phyloP scores from a whole-genome alignment of 2,329 filamentous ascomycete species.

The Cercospora janseana region DNA sequence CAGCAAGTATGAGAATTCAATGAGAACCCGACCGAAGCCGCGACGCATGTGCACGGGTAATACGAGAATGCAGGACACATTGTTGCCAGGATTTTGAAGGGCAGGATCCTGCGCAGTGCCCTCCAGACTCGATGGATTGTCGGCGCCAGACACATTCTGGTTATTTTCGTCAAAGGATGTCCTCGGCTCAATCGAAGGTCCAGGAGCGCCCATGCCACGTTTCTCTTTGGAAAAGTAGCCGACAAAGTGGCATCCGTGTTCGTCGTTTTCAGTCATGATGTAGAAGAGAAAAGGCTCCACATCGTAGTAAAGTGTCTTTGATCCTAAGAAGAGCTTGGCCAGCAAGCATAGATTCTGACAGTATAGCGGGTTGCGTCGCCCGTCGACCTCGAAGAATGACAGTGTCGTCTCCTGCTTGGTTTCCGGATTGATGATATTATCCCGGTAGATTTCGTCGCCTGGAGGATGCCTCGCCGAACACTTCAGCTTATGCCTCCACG shows the following conservation, averaged over 20 bases:
- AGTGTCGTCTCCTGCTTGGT: slow-evolving; percentile 37
- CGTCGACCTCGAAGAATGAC: slow-evolving; percentile 96
- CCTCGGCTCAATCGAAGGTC: slow-evolving; percentile 65
- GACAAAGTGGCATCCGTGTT: slow-evolving; percentile 90
- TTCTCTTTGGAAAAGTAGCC: slow-evolving; percentile 99
- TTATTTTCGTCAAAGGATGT: slow-evolving; percentile 31
- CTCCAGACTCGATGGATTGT: slow-evolving; percentile 18
- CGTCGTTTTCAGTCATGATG: slow-evolving; percentile 91
- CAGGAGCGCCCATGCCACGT: slow-evolving; percentile 51
- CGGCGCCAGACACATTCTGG: slow-evolving; percentile 23
- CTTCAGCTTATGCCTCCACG: slow-evolving; percentile 93
- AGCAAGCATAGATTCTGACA: slow-evolving; percentile 96
- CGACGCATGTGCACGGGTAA: slow-evolving; percentile 95
- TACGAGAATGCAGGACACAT: slow-evolving; percentile 95
- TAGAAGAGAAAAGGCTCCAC: slow-evolving; percentile 97
- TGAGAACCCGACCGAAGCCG: slow-evolving; percentile 92
- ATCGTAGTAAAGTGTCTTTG: slow-evolving; percentile 97
- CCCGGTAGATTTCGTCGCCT: slow-evolving; percentile 94
- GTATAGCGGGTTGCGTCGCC: slow-evolving; percentile 95
- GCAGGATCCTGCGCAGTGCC: slow-evolving; percentile 33
- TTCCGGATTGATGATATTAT: slow-evolving; percentile 64
- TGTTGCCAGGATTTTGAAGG: slow-evolving; percentile 58
- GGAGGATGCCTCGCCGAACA: slow-evolving; percentile 95
- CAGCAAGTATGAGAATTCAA: slow-evolving; percentile 96
- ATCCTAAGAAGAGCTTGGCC: slow-evolving; percentile 95